Conservation (phyloP, 257 asterid genomes). For the Penstemon newberryi region DNA sequence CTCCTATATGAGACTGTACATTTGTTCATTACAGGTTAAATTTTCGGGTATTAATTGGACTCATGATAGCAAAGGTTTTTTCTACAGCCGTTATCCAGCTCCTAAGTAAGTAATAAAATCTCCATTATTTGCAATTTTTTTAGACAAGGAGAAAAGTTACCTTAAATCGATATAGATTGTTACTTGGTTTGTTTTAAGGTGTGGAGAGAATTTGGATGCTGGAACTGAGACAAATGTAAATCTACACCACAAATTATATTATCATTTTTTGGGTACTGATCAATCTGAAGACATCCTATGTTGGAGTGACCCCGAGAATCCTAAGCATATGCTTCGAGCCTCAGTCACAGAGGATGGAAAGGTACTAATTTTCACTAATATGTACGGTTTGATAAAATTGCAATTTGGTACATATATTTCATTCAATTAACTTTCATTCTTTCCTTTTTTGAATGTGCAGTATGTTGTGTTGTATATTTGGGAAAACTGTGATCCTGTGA, state of each 20-base stretch:
- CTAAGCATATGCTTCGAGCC: constrained; percentile 46
- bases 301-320: constrained; percentile 61
- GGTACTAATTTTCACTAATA: constrained; percentile 33
- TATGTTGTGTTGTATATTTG: constrained; percentile 44
- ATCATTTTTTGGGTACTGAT: constrained; percentile 60
- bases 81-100: constrained; percentile 66
- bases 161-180: neutral
- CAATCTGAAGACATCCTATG: constrained; percentile 65
- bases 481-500: constrained; percentile 58
- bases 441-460: constrained; percentile 38
- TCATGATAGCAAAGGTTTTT: constrained; percentile 61
- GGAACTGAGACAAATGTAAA: constrained; percentile 62
- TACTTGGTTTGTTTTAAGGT: constrained; percentile 31
- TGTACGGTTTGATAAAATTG: neutral
- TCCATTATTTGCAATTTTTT: neutral
- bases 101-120: constrained; percentile 46
- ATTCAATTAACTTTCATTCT: neutral
- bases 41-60: constrained; percentile 58
- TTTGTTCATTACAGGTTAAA: constrained; percentile 48
- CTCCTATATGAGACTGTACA: neutral
- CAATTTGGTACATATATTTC: neutral
- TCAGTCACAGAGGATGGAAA: constrained; percentile 62
- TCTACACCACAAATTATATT: constrained; percentile 53
- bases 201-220: constrained; percentile 47
- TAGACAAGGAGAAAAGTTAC: neutral